These are phyloP conservation scores for Massospora cicadina DNA, from an alignment of 371 early-diverging fungal genomes.

Conservation along the genomic window DNA sequence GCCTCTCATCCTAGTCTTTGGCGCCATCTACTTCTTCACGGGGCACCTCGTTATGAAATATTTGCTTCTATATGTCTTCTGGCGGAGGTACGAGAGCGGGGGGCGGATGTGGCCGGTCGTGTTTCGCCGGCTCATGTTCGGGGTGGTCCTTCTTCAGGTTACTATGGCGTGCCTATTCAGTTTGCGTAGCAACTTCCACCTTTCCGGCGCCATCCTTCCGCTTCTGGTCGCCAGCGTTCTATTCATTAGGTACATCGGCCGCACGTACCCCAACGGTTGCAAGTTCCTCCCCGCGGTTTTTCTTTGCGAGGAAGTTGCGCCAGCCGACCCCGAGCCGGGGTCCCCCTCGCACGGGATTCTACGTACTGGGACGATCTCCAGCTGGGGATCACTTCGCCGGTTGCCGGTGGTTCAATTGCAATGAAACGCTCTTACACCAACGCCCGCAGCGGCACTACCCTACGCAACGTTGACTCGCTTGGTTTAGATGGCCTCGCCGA, in stretches of 20 bases:
- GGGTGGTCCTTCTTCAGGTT: constrained; percentile 64
- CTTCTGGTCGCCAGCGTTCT: constrained; percentile 28
- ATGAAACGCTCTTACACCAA: no score
- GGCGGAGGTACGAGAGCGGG: constrained; percentile 59
- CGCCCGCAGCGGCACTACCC: no score
- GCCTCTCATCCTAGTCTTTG: constrained; percentile 65
- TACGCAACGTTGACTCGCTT: no score
- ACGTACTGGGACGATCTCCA: no score
- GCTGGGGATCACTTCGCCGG: no score
- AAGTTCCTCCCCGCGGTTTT: constrained; percentile 20
- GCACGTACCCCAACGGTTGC: constrained; percentile 28
- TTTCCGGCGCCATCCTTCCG: constrained; percentile 27
- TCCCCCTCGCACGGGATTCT: no score
- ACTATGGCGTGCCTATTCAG: constrained; percentile 60
- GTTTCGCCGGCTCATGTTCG: constrained; percentile 52
- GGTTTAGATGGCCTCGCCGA: no score
- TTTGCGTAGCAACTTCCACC: constrained; percentile 29
- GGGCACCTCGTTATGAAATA: constrained; percentile 60
- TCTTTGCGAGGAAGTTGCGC: neutral
- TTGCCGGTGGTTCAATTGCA: no score
- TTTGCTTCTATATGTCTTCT: constrained; percentile 56
- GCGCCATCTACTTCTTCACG: constrained; percentile 49
- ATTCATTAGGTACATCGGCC: constrained; percentile 29
- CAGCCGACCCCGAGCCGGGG: no score
- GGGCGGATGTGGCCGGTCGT: constrained; percentile 63